Evolutionary conservation across 2,329 filamentous ascomycete species (phyloP), one percentile per base, ranked within the genome.

Genomic region (Aspergillus sp.): DNA sequence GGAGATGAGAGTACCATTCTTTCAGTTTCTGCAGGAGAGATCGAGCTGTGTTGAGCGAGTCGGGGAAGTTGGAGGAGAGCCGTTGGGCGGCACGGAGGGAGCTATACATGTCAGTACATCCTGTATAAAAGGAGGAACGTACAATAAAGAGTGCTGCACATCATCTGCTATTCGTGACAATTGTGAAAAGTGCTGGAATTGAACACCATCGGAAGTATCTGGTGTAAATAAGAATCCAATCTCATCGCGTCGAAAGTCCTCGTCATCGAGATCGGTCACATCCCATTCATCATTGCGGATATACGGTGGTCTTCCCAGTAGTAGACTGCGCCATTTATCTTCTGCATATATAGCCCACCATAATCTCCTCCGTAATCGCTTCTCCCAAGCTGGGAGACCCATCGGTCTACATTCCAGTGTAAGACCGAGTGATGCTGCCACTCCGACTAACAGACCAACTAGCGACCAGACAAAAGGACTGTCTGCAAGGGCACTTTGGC

Each of bases 261-360:
- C 29, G 26, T 55, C 47, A 10, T 56, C 51, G 3, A 60, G 44
- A 5, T 51, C 44, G 7, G 45, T 45, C 13, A 58, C 54, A 42
- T 57, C 52, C 60, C 60, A 66, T 27, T 67, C 60, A 13, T 60
- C 52, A 1, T 50, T 36, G 6, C 52, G 50, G 19, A 66, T 61
- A 27, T 53, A 58, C 0, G 61, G 57, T 2, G 64, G 62, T 4
- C 58, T 49, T 0, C 64, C 62, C 42, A 58, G 49, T 9, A 65
- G 48, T 8, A 65, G 44, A 6, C 57, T 55, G 6, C 54, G 49
- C 56, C 60, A 66, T 37, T 60, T 66, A 38, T 65, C 62, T 38
- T 66, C 58, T 1, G 56, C 40, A 36, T 64, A 66, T 1, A 64
- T 38, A 8, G 56, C 58, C 64, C 64, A 66, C 61, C 63, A 67